Conservation (phyloP, 2,329 filamentous ascomycete genomes). For the Septoria linicola region DNA sequence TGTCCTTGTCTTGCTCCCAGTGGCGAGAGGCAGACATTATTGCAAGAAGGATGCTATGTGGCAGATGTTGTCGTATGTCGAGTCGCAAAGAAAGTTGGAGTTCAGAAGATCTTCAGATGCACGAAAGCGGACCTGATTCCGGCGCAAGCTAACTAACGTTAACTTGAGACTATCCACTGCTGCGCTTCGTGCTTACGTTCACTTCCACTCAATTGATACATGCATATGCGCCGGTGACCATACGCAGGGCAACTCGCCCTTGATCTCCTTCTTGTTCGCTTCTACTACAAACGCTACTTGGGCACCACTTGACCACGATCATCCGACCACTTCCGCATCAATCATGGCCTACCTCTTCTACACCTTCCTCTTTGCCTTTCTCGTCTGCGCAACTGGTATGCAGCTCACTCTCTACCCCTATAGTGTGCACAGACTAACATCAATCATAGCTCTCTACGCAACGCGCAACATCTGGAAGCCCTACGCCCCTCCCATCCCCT, state of each 20-base stretch:
- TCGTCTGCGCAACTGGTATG: conserved; percentile 69
- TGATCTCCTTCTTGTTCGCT: conserved; percentile 6
- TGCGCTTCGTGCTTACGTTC: neutral
- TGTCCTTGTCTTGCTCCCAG: conserved; percentile 94
- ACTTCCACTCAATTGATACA: neutral
- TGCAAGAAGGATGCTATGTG: conserved; percentile 30
- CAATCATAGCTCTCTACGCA: conserved; percentile 66
- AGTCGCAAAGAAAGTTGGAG: conserved; percentile 7
- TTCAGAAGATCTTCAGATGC: neutral
- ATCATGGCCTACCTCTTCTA: conserved; percentile 80
- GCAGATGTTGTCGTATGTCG: neutral
- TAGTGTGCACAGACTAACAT: conserved; percentile 6
- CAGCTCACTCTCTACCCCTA: conserved; percentile 10
- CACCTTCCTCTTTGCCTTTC: conserved; percentile 67
- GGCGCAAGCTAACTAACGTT: neutral
- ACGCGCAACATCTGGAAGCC: conserved; percentile 76
- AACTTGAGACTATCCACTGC: neutral
- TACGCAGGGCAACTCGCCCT: conserved; percentile 11
- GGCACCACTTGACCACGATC: too few species aligned
- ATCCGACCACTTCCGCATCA: too few species aligned
- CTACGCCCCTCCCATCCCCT: conserved; percentile 60
- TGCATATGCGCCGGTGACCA: conserved; percentile 13
- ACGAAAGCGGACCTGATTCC: neutral
- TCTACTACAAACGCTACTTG: conserved; percentile 4
- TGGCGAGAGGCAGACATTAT: conserved; percentile 72